Evolutionary conservation across 345 rosid species (phyloP), one percentile per base, ranked within the genome.

Genomic region (Citrus unshiu): DNA sequence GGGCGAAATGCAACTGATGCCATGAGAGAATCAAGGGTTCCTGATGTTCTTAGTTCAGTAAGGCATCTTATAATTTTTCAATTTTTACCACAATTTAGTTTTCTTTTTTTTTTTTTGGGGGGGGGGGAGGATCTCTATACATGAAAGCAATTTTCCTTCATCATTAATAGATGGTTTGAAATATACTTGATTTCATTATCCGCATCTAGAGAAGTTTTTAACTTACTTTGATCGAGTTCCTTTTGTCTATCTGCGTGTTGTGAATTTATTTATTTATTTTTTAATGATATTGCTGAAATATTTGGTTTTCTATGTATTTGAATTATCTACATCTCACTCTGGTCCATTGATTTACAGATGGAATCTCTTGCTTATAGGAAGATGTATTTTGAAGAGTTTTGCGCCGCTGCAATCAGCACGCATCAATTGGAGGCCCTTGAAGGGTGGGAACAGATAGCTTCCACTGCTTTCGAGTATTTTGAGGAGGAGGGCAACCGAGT

Each of bases 301-400:
- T 18, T 64, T 63, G 40, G 12, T 75, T 75, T 22, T 30, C 30
- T 32, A 30, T 27, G 71, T 63, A 1, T 57, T 57, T 56, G 34
- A 62, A 21, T 16, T 22, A 21, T 24, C 62, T 40, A 63, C 68
- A 57, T 71, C 75, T 74, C 7, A 67, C 60, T 70, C 51, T 21
- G 29, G 24, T 60, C 73, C 40, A 22, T 77, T 62, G 18, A 40
- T 70, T 74, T 27, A 30, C 88, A 93, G 97, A 86, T 93, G 93
- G 91, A 89, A 49, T 84, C 95, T n/a, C 89, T 93, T 70, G 83
- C 90, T 9, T 87, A 89, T 80, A 87, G 93, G 81, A 89, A 88
- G 86, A 90, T 93, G 95, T 85, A 86, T 73, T 93, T 93, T 58
- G 95, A 93, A 34, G 97, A 93, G 78, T 93, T 93, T 73, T 93